Percentiles rank a stretch among this genome's conserved stretches.
phyloP scores from a whole-genome alignment of 768 basidiomycete species.

The Polyporus arcularius region DNA sequence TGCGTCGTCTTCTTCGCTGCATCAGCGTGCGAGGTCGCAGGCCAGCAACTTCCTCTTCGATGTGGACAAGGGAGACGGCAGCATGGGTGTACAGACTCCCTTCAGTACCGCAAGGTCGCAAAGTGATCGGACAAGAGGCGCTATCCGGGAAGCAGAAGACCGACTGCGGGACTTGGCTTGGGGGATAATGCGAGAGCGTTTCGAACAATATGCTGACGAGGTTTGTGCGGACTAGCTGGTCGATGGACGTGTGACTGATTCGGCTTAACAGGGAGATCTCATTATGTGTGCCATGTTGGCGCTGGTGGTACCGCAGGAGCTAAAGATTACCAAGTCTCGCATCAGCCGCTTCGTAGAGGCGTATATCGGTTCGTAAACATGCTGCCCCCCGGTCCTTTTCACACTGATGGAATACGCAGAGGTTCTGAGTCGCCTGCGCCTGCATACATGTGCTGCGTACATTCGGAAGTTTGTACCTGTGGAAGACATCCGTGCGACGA shows the following conservation, averaged over 20 bases:
- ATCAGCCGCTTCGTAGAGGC: slow-evolving; percentile 60
- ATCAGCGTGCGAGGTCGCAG: slow-evolving; percentile 21
- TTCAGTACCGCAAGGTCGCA: slow-evolving; percentile 18
- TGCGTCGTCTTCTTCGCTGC: slow-evolving; percentile 14
- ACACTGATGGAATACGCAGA: slow-evolving; percentile 44
- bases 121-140: slow-evolving; percentile 16
- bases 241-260: slow-evolving; percentile 9
- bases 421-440: slow-evolving; percentile 56
- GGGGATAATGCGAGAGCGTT: slow-evolving; percentile 50
- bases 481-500: slow-evolving; percentile 52
- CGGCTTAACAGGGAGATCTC: slow-evolving; percentile 61
- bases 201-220: slow-evolving; percentile 66
- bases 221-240: slow-evolving; percentile 34
- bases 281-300: slow-evolving; percentile 79
- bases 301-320: slow-evolving; percentile 59
- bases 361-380: slow-evolving; percentile 61
- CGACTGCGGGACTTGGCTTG: slow-evolving; percentile 56
- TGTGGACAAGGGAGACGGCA: neutral
- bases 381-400: neutral
- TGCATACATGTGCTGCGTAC: slow-evolving; percentile 73
- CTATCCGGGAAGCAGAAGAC: slow-evolving; percentile 49
- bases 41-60: slow-evolving; percentile 21
- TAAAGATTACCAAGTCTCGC: slow-evolving; percentile 48
- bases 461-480: slow-evolving; percentile 63
- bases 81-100: slow-evolving; percentile 2